Percentiles rank a stretch among this genome's conserved stretches.
Evolutionary conservation across 257 asterid genomes (phyloP).

Genomic region (Marsdenia floribunda): DNA sequence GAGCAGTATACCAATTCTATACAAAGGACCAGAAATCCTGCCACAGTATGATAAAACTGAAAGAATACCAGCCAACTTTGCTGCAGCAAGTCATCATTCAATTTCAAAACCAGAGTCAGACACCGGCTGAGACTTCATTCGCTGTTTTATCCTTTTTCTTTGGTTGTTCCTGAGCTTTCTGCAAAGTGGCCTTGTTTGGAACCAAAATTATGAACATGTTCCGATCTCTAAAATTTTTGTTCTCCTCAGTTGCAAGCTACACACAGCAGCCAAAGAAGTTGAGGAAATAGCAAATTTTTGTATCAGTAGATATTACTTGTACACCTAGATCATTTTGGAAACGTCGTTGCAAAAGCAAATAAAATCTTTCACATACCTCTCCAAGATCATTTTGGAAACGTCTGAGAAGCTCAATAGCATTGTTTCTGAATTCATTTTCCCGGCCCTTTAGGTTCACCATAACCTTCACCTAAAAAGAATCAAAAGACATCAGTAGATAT

Average conservation of each 20-base stretch:
- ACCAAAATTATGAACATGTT: constrained; percentile 62
- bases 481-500: constrained; percentile 10
- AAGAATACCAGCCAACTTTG: constrained; percentile 26
- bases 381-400: constrained; percentile 84
- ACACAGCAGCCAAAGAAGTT: constrained; percentile 2
- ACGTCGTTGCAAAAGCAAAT: not conserved
- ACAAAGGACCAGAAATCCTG: constrained; percentile 33
- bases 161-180: constrained; percentile 58
- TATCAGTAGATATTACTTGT: not conserved
- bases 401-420: constrained; percentile 79
- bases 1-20: constrained; percentile 31
- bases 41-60: constrained; percentile 16
- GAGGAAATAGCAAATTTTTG: not conserved
- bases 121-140: constrained; percentile 63
- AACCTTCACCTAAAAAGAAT: constrained; percentile 63
- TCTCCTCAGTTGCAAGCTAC: constrained; percentile 76
- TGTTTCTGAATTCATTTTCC: constrained; percentile 78
- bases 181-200: constrained; percentile 71
- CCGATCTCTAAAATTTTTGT: constrained; percentile 66
- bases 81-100: constrained; percentile 16
- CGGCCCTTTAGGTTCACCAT: constrained; percentile 94
- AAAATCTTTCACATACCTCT: constrained; percentile 44
- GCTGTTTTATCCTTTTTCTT: constrained; percentile 52
- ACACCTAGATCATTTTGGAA: not conserved
- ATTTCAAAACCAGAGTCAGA: constrained; percentile 32